Base-by-base conservation (phyloP, 2,329 filamentous ascomycete species). In the Aspergillus pseudonomiae region DNA sequence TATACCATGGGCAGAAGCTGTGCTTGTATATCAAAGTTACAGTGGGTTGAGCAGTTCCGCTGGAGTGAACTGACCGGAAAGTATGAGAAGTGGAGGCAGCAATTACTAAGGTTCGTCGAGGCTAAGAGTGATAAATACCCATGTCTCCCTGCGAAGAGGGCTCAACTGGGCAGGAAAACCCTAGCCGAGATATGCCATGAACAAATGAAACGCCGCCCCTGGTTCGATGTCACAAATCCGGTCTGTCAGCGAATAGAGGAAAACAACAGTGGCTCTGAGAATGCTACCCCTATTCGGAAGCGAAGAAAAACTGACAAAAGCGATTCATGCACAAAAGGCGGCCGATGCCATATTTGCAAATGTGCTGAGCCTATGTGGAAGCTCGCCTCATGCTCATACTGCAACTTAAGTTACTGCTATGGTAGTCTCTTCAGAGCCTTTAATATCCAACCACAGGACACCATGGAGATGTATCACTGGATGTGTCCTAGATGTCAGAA, bases 1-100 rank as follows among this genome's bases (percentile, higher is more conserved):
- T 99, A 96, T 74, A 91, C 89, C n/a, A 96, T 98, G 91, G 95
- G 95, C 26, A 88, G 95, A 58, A 97, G 94, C 53, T 99, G 95
- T 75, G 88, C 87, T 3, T 99, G 95, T 73, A 86, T 96, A 57
- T 96, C 94, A 4, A 89, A 88, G 12, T 85, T 97, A 12, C 88
- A 87, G 65, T 99, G 94, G 94, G 93, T 92, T 57, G 94, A 99
- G 75, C 95, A 98, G 75, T 97, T 94, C 85, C 82, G 86, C 14
- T 98, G 94, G 94, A 84, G 88, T 48, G 88, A 93, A 16, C 82
- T 99, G 12, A 83, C 88, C 0, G 83, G 88, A 57, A 90, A 91
- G 63, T 93, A 98, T 74, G 94, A 97, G 66, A 80, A 81, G 3
- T 99, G 94, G 93, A 87, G 93, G 45, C 84, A 86, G 21, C 87